A percentile compares a stretch with the other conserved stretches of the same genome.
These are phyloP conservation scores for Ambrosiella cleistominuta DNA, from an alignment of 2,329 filamentous ascomycete species.

Conservation along the genomic window DNA sequence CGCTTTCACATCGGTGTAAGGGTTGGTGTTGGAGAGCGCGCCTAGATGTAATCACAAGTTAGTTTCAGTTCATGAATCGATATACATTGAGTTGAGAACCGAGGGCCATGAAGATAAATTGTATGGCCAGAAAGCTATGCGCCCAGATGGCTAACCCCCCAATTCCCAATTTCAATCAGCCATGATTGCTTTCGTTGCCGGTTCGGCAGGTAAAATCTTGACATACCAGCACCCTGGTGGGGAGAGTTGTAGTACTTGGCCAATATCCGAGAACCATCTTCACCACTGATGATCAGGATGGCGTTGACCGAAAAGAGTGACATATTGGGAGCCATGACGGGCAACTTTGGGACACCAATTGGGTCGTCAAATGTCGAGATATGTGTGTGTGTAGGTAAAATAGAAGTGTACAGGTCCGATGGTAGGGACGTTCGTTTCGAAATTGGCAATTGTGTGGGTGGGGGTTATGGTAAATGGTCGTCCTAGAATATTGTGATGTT, in stretches of 20 bases:
- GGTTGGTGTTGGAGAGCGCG: conserved; percentile 33
- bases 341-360: neutral
- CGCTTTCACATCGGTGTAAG: conserved; percentile 77
- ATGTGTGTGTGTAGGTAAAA: neutral
- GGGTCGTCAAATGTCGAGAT: neutral
- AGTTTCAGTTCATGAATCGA: too few species aligned
- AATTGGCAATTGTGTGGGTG: neutral
- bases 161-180: too few species aligned
- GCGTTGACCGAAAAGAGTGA: conserved; percentile 62
- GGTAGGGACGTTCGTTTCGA: neutral
- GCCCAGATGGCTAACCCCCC: too few species aligned
- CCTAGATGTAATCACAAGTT: conserved; percentile 4
- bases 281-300: conserved; percentile 60
- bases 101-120: too few species aligned
- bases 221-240: conserved; percentile 25
- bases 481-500: too few species aligned
- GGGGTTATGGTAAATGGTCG: neutral
- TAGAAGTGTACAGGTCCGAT: neutral
- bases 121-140: too few species aligned
- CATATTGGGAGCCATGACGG: conserved; percentile 52
- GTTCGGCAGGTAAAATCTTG: conserved; percentile 10
- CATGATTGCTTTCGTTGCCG: too few species aligned
- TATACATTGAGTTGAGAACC: too few species aligned
- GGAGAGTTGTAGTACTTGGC: conserved; percentile 73
- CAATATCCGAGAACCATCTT: conserved; percentile 82